Evolutionary conservation across 345 rosid species (phyloP).

Genomic region (Eucalyptus albens): DNA sequence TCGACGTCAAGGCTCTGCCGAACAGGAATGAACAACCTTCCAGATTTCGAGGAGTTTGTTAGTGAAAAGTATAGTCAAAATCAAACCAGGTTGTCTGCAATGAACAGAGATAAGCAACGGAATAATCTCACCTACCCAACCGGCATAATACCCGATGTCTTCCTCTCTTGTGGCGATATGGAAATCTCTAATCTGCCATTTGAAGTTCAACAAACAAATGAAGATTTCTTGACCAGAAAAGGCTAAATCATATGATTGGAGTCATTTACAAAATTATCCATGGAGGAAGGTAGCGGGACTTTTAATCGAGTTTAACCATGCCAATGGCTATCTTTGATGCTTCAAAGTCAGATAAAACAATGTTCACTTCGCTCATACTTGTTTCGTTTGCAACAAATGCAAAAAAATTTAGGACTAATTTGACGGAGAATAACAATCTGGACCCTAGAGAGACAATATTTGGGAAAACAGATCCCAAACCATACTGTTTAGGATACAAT

Average conservation of each 20-base stretch:
- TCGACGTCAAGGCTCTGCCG: conserved; percentile 83
- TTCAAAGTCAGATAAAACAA: background rate
- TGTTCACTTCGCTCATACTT: background rate
- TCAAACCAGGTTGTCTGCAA: background rate
- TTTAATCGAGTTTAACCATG: background rate
- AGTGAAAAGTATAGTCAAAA: too few relatives aligned
- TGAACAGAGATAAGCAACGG: background rate
- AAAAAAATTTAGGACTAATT: background rate
- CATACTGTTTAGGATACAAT: background rate
- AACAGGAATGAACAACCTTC: conserved; percentile 79
- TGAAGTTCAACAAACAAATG: background rate
- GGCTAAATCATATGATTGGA: background rate
- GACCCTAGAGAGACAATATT: background rate
- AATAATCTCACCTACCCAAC: conserved; percentile 61
- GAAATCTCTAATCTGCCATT: conserved; percentile 61
- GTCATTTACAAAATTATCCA: background rate
- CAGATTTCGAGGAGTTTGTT: background rate
- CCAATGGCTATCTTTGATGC: background rate
- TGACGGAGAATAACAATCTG: background rate
- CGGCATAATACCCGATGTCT: conserved; percentile 87
- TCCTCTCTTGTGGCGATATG: conserved; percentile 63
- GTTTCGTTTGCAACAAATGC: background rate
- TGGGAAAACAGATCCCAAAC: background rate
- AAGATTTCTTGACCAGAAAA: background rate
- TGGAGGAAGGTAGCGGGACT: background rate